Conservation (phyloP, 1,139 yeast genomes). For the Taiozyma sp. region DNA sequence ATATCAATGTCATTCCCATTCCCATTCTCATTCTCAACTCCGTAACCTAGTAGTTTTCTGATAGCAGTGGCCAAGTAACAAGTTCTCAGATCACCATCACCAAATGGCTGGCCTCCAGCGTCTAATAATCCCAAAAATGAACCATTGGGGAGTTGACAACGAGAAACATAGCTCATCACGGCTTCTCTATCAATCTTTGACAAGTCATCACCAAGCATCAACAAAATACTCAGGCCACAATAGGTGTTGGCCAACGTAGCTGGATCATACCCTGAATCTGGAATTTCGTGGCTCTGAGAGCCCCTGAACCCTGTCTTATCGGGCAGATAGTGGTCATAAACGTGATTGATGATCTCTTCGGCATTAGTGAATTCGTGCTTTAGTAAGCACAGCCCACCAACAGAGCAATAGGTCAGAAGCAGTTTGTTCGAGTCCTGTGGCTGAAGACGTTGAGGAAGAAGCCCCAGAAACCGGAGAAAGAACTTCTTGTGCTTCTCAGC, state of each 20-base stretch:
- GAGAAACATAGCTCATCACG: slow-evolving; percentile 44
- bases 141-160: slow-evolving; percentile 58
- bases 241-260: slow-evolving; percentile 68
- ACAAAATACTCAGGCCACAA: slow-evolving; percentile 51
- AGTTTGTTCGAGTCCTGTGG: slow-evolving; percentile 63
- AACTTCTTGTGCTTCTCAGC: neutral
- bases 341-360: slow-evolving; percentile 38
- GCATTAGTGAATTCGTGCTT: slow-evolving; percentile 31
- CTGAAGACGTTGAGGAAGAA: slow-evolving; percentile 47
- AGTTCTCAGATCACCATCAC: slow-evolving; percentile 69
- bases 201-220: slow-evolving; percentile 40
- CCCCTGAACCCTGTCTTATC: slow-evolving; percentile 51
- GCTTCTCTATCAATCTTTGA: slow-evolving; percentile 37
- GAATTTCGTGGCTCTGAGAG: slow-evolving; percentile 38
- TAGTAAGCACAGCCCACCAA: slow-evolving; percentile 57
- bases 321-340: slow-evolving; percentile 43
- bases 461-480: slow-evolving; percentile 26
- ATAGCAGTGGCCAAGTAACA: slow-evolving; percentile 73
- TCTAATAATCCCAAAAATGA: slow-evolving; percentile 49
- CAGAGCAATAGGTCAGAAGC: slow-evolving; percentile 61
- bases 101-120: slow-evolving; percentile 39
- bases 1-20: slow-evolving; percentile 39
- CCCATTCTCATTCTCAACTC: slow-evolving; percentile 7
- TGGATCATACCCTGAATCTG: slow-evolving; percentile 38
- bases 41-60: slow-evolving; percentile 43